Conservation (phyloP, 805 yeast genomes). For the Blastobotrys terrestris region DNA sequence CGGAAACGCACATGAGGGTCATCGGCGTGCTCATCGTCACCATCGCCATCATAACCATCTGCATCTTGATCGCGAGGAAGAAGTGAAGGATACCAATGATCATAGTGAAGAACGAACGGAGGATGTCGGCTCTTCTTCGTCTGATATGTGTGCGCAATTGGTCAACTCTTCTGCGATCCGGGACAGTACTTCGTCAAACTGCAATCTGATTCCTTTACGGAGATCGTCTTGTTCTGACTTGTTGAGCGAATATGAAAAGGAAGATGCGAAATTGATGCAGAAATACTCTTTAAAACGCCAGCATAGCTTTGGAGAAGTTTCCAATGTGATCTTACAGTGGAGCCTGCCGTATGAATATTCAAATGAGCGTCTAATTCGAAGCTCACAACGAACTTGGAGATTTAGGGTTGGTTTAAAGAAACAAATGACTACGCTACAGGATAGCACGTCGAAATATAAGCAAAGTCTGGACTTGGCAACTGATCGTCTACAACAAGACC, state of each 20-base stretch:
- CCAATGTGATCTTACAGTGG: constrained; percentile 11
- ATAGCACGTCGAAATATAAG: background rate
- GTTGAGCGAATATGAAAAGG: background rate
- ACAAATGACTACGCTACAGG: background rate
- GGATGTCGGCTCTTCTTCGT: background rate
- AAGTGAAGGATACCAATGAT: background rate
- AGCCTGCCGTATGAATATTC: constrained; percentile 3
- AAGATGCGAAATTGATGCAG: background rate
- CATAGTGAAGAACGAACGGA: background rate
- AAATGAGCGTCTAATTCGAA: background rate
- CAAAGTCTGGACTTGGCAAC: background rate
- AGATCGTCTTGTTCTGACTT: background rate
- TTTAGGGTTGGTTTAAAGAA: background rate
- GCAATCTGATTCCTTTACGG: background rate
- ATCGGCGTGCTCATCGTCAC: too few relatives aligned
- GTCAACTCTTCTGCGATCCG: background rate
- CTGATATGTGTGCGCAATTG: background rate
- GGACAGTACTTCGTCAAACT: background rate
- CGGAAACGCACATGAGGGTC: background rate
- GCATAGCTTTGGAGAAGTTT: constrained; percentile 14
- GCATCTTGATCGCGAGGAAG: background rate
- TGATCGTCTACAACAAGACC: background rate
- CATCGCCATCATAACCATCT: background rate
- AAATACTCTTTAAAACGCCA: constrained; percentile 12
- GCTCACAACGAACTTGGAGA: background rate